These are phyloP conservation scores for Berkeleyomyces basicola DNA, from an alignment of 2,329 filamentous ascomycete genomes.

Conservation along the genomic window DNA sequence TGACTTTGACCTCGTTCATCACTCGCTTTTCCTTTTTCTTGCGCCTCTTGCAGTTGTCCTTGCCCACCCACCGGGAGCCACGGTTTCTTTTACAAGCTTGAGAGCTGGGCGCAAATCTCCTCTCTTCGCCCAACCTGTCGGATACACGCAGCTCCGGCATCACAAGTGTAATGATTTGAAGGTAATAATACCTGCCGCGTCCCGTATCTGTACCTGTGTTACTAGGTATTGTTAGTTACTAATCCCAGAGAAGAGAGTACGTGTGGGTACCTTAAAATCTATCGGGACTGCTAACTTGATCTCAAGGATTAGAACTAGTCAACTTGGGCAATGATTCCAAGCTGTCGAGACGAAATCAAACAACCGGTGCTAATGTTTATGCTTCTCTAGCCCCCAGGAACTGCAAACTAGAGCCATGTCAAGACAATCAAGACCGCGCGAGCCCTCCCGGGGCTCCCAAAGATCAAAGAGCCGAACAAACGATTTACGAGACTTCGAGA, in stretches of 20 bases:
- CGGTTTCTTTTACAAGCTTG: neutral
- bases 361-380: neutral
- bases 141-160: conserved; percentile 3
- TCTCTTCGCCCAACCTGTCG: neutral
- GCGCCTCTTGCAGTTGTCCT: neutral
- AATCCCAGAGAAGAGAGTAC: neutral
- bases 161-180: conserved; percentile 10
- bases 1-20: neutral
- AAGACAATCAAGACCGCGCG: conserved; percentile 5
- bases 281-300: neutral
- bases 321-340: neutral
- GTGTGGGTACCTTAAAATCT: neutral
- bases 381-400: neutral
- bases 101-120: neutral
- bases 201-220: neutral
- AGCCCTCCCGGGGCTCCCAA: conserved; percentile 6
- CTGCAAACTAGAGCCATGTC: conserved; percentile 1
- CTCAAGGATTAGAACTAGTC: neutral
- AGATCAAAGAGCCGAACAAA: conserved; percentile 10
- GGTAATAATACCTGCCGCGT: neutral
- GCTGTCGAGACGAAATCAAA: neutral
- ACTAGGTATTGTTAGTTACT: conserved; percentile 2
- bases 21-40: neutral
- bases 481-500: conserved; percentile 12
- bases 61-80: neutral